These are phyloP conservation scores for Pestalotiopsis sp. DNA, from an alignment of 2,329 filamentous ascomycete genomes.

Conservation along the genomic window DNA sequence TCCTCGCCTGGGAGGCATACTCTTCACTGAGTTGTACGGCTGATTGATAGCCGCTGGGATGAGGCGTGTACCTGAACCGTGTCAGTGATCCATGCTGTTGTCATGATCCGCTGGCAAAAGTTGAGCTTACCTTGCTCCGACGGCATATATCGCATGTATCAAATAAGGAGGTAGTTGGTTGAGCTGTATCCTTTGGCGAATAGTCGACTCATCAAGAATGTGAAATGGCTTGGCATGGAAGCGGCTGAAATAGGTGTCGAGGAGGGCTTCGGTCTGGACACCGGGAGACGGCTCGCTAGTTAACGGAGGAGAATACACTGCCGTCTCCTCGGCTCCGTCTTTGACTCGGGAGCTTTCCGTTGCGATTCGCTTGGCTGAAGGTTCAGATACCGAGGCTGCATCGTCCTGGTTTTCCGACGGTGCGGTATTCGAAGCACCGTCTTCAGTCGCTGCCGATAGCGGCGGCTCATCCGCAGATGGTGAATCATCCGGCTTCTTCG, in stretches of 20 bases:
- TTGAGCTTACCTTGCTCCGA: slow-evolving; percentile 59
- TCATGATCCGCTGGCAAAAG: slow-evolving; percentile 1
- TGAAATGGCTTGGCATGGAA: slow-evolving; percentile 83
- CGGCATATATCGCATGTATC: slow-evolving; percentile 60
- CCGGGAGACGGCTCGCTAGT: slow-evolving; percentile 47
- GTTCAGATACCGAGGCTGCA: slow-evolving; percentile 36
- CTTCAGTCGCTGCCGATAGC: slow-evolving; percentile 23
- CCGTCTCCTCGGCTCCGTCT: slow-evolving; percentile 37
- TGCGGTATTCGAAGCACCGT: slow-evolving; percentile 23
- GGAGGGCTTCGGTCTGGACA: slow-evolving; percentile 61
- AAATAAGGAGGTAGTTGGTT: slow-evolving; percentile 64
- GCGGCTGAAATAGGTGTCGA: slow-evolving; percentile 79
- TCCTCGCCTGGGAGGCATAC: slow-evolving; percentile 70
- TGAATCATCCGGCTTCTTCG: slow-evolving; percentile 49
- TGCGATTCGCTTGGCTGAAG: slow-evolving; percentile 42
- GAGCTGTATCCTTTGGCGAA: slow-evolving; percentile 71
- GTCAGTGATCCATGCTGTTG: slow-evolving; percentile 20
- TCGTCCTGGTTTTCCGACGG: slow-evolving; percentile 21
- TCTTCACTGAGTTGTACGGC: slow-evolving; percentile 72
- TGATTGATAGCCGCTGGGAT: slow-evolving; percentile 68
- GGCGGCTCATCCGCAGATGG: slow-evolving; percentile 37
- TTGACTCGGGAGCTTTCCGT: slow-evolving; percentile 37
- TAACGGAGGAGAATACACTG: slow-evolving; percentile 44
- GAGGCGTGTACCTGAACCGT: slow-evolving; percentile 65
- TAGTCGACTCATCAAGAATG: slow-evolving; percentile 76